Percentiles rank a stretch among this genome's conserved stretches.
phyloP scores from a whole-genome alignment of 805 yeast genomes.

The Scheffersomyces ergatensis region DNA sequence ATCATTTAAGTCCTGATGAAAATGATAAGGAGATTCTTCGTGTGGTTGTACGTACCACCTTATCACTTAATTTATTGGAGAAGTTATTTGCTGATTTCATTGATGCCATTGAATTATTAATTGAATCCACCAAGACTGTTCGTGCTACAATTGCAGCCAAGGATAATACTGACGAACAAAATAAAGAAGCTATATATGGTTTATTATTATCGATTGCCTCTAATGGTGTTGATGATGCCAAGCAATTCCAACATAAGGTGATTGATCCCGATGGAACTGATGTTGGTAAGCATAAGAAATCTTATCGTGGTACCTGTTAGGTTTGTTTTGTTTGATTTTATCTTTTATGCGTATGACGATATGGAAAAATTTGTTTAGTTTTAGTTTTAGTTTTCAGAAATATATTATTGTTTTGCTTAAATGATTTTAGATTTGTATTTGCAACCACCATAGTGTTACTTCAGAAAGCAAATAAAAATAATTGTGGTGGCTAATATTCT shows the following conservation, averaged over 20 bases:
- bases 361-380: too few relatives aligned
- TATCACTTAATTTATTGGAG: slow-evolving; percentile 60
- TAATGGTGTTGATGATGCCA: slow-evolving; percentile 47
- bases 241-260: slow-evolving; percentile 16
- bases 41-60: slow-evolving; percentile 74
- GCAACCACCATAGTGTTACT: too few relatives aligned
- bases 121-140: slow-evolving; percentile 44
- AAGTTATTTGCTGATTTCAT: slow-evolving; percentile 62
- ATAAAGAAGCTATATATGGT: slow-evolving; percentile 40
- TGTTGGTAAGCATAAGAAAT: slow-evolving; percentile 22
- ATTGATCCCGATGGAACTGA: slow-evolving; percentile 18
- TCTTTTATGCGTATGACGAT: neutral
- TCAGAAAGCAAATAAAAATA: too few relatives aligned
- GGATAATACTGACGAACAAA: slow-evolving; percentile 16
- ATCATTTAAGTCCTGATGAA: slow-evolving; percentile 70
- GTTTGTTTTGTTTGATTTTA: neutral
- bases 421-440: too few relatives aligned
- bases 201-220: slow-evolving; percentile 55
- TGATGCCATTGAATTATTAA: slow-evolving; percentile 50
- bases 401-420: too few relatives aligned
- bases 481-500: too few relatives aligned
- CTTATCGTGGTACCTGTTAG: slow-evolving; percentile 39
- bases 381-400: too few relatives aligned
- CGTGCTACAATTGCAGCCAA: slow-evolving; percentile 16
- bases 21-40: slow-evolving; percentile 67